Evolutionary conservation across 495 filamentous ascomycete species (phyloP), one percentile per base, ranked within the genome.

Genomic region (Aspergillus wentii): DNA sequence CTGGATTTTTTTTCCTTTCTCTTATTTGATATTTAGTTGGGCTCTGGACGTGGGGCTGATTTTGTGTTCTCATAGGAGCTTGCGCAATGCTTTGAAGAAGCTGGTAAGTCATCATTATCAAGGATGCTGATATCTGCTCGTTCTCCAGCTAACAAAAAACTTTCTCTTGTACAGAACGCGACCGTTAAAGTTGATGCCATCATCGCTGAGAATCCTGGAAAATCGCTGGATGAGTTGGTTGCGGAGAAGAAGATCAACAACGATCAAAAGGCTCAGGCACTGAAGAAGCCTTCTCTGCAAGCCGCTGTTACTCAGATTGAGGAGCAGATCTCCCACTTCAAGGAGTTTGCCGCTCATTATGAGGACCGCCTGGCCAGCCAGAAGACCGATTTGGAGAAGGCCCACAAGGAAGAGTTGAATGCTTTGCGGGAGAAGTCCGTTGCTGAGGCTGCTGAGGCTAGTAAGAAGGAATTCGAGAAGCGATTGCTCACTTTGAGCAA

Each of bases 231-330:
- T 37, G 79, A 92, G n/a, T 78, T 96, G 19, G 82, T 96, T 10
- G 62, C 71, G 7, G 58, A 74, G 36, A 86, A 84, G 66, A 85
- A 91, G 59, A 90, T 99, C 72, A 99, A 97, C 57, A 47, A 64
- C 49, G 94, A 99, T 62, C 89, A 97, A 61, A 94, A 88, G 60
- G 80, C 84, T 6, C 85, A 95, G 64, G 78, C 80, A 17, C 64
- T 83, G 44, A 94, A 94, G 76, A 97, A 95, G 56, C 91, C 92
- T n/a, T 61, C 72, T 11, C 78, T 96, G 10, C 84, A 88, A 52
- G 75, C 79, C 18, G 75, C 83, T 46, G 67, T 89, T 32, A 61
- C 74, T 17, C 83, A 92, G 62, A 63, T 86, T 19, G 85, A 92
- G 56, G 88, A 94, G 47, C 86, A 96, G 62, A 72, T 96, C 29